Base-by-base conservation (phyloP, 495 filamentous ascomycete species). In the Aspergillus cristatus region DNA sequence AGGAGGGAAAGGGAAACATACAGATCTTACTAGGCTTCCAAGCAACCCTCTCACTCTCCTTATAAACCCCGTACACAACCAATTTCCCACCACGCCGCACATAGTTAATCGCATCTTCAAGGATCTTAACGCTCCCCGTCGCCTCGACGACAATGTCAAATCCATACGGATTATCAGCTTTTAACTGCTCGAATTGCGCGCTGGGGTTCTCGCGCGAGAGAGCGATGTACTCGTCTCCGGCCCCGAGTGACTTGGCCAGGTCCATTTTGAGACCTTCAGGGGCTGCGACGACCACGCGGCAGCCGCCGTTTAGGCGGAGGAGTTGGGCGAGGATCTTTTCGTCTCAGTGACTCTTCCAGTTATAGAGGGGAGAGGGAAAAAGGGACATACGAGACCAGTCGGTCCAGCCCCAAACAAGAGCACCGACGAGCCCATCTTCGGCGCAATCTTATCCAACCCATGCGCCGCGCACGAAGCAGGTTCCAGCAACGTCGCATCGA, bases 401-500 rank as follows among this genome's bases (percentile, higher is more conserved):
- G 79, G 80, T 12, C 80, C 81, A 36, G 79, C 79, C 42, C 78
- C 80, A 54, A 82, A 81, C 28, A 69, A 67, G 24, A 81, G 68
- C 22, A 81, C 78, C 18, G 73, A 74, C 2, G 78, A 82, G 31
- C 76, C 78, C 50, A 81, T 68, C 57, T 76, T 76, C 2, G 79
- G 79, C 1, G 74, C 70, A 45, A 85, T 85, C 65, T 78, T 82
- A 51, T 84, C 81, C 17, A 84, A 61, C 18, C 79, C 81, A 45
- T 84, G 81, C 28, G 74, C 72, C 17, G 81, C 79, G 46, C 79
- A 84, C 4, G 81, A 81, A 8, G 79, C 79, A 7, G 81, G 80
- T 52, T 85, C 81, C 35, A 85, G 69, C 16, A 85, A 67, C 14
- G 79, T 84, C n/a, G 79, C 81, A 28, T 84, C 78, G 33, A 83